Evolutionary conservation across 176 grass and related monocot genomes (phyloP).

Genomic region (Phoenix dactylifera): DNA sequence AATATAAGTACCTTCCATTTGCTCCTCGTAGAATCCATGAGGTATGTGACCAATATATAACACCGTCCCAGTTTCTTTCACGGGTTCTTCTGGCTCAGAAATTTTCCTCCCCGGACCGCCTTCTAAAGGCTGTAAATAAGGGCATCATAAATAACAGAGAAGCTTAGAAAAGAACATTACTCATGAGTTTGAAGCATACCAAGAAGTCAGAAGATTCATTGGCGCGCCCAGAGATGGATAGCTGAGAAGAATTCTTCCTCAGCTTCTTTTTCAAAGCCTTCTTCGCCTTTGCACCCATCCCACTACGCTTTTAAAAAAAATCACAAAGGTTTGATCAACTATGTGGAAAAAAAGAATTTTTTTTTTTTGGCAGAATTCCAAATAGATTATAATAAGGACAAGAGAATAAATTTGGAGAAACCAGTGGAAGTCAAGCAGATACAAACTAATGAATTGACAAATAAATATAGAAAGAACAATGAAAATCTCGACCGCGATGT

Average conservation of each 20-base stretch:
- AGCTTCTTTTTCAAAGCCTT: constrained; percentile 33
- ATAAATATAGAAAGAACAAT: too few species aligned
- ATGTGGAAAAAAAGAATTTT: too few species aligned
- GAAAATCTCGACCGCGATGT: too few species aligned
- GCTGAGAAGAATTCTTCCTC: constrained; percentile 20
- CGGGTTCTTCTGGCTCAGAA: constrained; percentile 32
- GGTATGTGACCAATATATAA: constrained; percentile 90
- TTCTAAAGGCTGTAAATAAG: constrained; percentile 54
- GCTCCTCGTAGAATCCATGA: constrained; percentile 89
- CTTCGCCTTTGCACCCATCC: constrained; percentile 35
- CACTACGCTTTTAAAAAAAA: background rate
- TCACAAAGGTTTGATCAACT: too few species aligned
- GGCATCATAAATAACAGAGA: background rate
- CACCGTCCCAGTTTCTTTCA: constrained; percentile 49
- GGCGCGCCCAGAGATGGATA: constrained; percentile 2
- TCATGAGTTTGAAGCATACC: constrained; percentile 13
- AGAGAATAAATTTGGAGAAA: too few species aligned
- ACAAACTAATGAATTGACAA: too few species aligned
- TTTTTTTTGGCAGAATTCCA: too few species aligned
- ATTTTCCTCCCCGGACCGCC: constrained; percentile 31
- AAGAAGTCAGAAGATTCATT: constrained; percentile 31
- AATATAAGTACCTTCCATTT: constrained; percentile 63
- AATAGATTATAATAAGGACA: too few species aligned
- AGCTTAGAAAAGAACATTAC: background rate
- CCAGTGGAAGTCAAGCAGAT: too few species aligned